Conservation (phyloP, 495 filamentous ascomycete genomes). For the Neurospora pannonica region DNA sequence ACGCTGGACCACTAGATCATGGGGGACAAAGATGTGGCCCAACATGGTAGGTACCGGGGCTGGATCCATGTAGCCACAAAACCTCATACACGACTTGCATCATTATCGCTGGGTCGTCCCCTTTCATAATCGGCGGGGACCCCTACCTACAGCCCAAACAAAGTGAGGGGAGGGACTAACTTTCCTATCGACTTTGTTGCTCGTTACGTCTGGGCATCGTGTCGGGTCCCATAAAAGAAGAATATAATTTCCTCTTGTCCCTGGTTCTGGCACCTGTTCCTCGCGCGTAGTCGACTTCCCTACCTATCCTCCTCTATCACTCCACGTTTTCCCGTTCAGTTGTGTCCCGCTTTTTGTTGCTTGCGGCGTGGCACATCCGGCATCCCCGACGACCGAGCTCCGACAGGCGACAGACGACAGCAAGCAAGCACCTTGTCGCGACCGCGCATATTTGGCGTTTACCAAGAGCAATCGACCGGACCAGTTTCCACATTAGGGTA, state of each 20-base stretch:
- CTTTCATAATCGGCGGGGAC: constrained; percentile 15
- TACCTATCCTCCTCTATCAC: background rate
- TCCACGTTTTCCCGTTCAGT: background rate
- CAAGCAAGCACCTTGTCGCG: background rate
- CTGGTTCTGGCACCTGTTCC: background rate
- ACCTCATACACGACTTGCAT: constrained; percentile 23
- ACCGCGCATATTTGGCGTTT: background rate
- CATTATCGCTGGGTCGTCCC: constrained; percentile 17
- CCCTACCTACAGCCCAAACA: background rate
- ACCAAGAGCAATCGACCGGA: background rate
- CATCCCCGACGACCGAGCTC: background rate
- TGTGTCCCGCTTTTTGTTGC: background rate
- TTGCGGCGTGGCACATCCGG: background rate
- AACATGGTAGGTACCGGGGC: constrained; percentile 8
- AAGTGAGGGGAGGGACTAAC: background rate
- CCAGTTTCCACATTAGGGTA: background rate
- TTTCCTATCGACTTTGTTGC: background rate
- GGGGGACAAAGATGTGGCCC: background rate
- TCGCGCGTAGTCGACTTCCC: background rate
- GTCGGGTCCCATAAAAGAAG: background rate
- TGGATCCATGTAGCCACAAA: constrained; percentile 19
- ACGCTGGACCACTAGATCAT: constrained; percentile 23
- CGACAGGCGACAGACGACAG: background rate
- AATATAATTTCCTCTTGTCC: background rate
- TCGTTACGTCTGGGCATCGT: background rate